These are phyloP conservation scores for Pichia membranifaciens DNA, from an alignment of 805 yeast genomes.

Conservation along the genomic window DNA sequence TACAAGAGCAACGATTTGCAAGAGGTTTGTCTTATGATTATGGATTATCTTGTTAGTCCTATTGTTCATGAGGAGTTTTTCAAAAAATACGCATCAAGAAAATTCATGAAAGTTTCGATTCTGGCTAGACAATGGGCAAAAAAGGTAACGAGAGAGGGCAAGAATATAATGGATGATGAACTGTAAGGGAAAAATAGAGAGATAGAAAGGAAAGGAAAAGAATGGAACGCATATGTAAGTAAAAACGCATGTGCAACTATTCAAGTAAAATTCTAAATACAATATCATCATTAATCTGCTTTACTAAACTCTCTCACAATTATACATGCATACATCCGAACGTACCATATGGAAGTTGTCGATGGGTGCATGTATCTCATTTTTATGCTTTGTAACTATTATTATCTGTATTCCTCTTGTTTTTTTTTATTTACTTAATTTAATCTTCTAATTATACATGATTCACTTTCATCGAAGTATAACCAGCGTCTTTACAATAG, in stretches of 20 bases:
- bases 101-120: conserved; percentile 79
- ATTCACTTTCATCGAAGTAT: no score
- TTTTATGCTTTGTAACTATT: background rate
- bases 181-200: background rate
- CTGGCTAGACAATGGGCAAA: conserved; percentile 82
- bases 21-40: conserved; percentile 66
- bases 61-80: conserved; percentile 89
- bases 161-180: conserved; percentile 35
- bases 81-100: conserved; percentile 85
- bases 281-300: background rate
- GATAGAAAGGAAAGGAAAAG: no score
- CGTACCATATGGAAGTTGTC: no score
- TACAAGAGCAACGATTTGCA: conserved; percentile 66
- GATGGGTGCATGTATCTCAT: background rate
- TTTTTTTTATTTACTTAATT: background rate
- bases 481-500: no score
- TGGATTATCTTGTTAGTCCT: conserved; percentile 73
- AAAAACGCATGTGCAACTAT: no score
- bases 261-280: no score
- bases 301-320: background rate
- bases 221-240: background rate
- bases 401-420: background rate
- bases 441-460: background rate
- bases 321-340: no score
- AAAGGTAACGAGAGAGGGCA: conserved; percentile 44